Evolutionary conservation across 257 asterid species (phyloP), one percentile per base, ranked within the genome.

Genomic region (Przewalskia tangutica): DNA sequence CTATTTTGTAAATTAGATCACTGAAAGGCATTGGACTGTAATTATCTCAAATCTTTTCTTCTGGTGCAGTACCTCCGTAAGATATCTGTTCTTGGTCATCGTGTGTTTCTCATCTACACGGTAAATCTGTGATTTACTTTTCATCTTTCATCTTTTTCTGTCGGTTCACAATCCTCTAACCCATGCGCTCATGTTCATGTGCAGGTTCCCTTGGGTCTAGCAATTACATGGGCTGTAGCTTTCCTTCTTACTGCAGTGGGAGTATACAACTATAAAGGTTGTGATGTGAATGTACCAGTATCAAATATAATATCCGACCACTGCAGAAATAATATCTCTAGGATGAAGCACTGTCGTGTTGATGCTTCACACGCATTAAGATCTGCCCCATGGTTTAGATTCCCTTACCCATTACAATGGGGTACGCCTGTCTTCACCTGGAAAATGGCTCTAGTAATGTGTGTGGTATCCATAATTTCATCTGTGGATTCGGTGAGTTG

Each of bases 361-460:
- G 98, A 96, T 84, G 89, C 97, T 14, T 90, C 95, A 77, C 97
- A 92, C 62, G 98, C 98, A 40, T 88, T 94, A 85, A 84, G 86
- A 82, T 86, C 97, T 75, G 85, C 99, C 11, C 97, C 98, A 5
- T 96, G 98, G 98, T 96, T 94, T 86, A 89, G 98, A 84, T 93
- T 96, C 88, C 98, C 98, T 66, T 96, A 92, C 75, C 99, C 99
- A 0, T 86, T 96, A 83, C 99, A 96, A 84, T 96, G 99, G 99
- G 99, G 99, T 27, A 90, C 87, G 13, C 99, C 99, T 4, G 93
- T 90, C 83, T 92, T 96, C 83, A 89, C 86, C 85, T 94, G 98
- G 99, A 96, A 93, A 86, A 93, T 90, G 97, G 98, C 97, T 85
- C 89, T 94, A 34, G 94, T 94, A 46, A 96, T 96, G 99, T 96